A percentile compares a stretch with the other conserved stretches of the same genome.
phyloP scores from a whole-genome alignment of 176 grass and related monocot species.

The Hordeum marinum region DNA sequence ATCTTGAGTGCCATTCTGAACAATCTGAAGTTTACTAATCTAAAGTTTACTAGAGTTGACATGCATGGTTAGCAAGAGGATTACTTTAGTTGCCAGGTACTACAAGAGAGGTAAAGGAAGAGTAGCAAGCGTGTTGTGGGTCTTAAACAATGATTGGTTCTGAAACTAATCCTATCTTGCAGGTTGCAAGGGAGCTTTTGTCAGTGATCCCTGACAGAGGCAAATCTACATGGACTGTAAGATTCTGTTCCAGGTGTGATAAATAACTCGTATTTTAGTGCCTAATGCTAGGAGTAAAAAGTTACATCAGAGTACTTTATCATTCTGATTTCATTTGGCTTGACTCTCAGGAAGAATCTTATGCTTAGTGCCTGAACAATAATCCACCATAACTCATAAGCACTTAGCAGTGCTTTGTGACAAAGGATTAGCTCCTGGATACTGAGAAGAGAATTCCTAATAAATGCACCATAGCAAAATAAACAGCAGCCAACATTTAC shows the following conservation, averaged over 20 bases:
- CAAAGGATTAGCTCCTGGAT: neutral
- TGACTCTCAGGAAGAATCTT: neutral
- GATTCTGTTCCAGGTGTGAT: constrained; percentile 37
- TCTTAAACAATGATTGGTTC: constrained; percentile 38
- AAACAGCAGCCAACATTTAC: neutral
- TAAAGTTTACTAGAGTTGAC: constrained; percentile 18
- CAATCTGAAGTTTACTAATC: neutral
- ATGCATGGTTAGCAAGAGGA: constrained; percentile 19
- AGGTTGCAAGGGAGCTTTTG: constrained; percentile 26
- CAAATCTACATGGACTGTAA: constrained; percentile 36
- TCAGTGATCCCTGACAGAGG: constrained; percentile 33
- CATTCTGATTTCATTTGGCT: neutral
- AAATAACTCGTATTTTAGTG: neutral
- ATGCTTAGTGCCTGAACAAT: neutral
- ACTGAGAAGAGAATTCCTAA: neutral
- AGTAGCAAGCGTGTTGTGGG: constrained; percentile 19
- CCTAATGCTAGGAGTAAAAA: constrained; percentile 25
- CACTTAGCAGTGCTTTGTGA: neutral
- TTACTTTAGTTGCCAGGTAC: constrained; percentile 25
- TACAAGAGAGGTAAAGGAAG: neutral
- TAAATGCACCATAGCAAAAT: neutral
- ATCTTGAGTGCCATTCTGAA: neutral
- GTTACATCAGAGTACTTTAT: constrained; percentile 2
- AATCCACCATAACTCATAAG: neutral
- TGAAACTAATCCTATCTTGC: constrained; percentile 13